phyloP scores from a whole-genome alignment of 2,329 filamentous ascomycete species.

The Pestalotiopsis sp. region DNA sequence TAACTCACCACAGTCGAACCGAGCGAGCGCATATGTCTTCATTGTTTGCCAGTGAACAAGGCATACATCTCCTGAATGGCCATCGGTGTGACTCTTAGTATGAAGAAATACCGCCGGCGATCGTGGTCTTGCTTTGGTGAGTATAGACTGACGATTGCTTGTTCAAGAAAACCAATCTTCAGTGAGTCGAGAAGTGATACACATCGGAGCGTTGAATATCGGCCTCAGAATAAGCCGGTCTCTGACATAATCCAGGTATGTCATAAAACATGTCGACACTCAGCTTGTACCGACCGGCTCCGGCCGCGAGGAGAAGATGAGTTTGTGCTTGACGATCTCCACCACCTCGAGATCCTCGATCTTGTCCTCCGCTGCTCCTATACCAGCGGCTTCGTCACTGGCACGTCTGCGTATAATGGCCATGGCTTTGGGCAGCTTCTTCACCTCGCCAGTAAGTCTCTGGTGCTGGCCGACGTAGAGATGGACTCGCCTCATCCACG shows the following conservation, averaged over 20 bases:
- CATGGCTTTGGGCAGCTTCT: slow-evolving; percentile 78
- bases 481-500: slow-evolving; percentile 90
- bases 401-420: slow-evolving; percentile 71
- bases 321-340: slow-evolving; percentile 85
- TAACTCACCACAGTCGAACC: not conserved
- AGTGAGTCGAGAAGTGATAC: not conserved
- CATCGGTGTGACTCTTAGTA: too few relatives aligned
- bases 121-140: too few relatives aligned
- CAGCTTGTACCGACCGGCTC: slow-evolving; percentile 72
- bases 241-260: not conserved
- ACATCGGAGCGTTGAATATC: not conserved
- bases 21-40: not conserved
- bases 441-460: slow-evolving; percentile 85
- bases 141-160: too few relatives aligned
- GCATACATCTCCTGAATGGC: not conserved
- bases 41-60: not conserved
- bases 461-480: slow-evolving; percentile 90
- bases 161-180: too few relatives aligned
- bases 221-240: not conserved
- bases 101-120: too few relatives aligned
- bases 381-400: slow-evolving; percentile 42
- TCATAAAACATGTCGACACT: slow-evolving; percentile 15
- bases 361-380: slow-evolving; percentile 29
- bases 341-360: slow-evolving; percentile 74
- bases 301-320: slow-evolving; percentile 81